Evolutionary conservation across 1,284 basidiomycete species (phyloP).

Genomic region (Sporisorium scitamineum): DNA sequence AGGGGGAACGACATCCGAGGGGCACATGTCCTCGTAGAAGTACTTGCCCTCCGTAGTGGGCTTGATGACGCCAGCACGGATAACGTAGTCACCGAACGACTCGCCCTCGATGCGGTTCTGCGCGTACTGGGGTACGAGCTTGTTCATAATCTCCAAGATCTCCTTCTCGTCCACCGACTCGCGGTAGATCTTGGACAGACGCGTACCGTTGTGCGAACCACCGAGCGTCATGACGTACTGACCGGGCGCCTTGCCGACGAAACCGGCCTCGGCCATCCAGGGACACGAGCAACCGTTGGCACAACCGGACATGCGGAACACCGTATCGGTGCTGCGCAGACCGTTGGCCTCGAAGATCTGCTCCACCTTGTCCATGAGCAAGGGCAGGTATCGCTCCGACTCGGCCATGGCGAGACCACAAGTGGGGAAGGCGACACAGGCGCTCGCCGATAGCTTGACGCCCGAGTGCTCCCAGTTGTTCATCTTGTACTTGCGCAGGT

Average conservation of each 20-base stretch:
- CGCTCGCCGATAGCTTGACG: constrained; percentile 75
- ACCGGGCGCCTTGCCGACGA: constrained; percentile 95
- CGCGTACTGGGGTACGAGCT: constrained; percentile 94
- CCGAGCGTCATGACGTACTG: constrained; percentile 95
- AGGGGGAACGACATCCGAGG: constrained; percentile 37
- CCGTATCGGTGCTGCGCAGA: constrained; percentile 89
- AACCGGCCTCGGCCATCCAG: constrained; percentile 94
- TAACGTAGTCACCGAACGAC: constrained; percentile 94
- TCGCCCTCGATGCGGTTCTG: constrained; percentile 89
- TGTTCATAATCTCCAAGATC: constrained; percentile 86
- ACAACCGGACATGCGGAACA: constrained; percentile 86
- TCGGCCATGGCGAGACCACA: constrained; percentile 94
- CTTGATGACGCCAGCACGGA: constrained; percentile 71
- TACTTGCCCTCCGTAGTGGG: constrained; percentile 59
- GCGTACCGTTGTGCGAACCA: constrained; percentile 91
- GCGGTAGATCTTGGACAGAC: constrained; percentile 93
- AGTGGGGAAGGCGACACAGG: constrained; percentile 98
- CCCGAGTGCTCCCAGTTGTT: constrained; percentile 87
- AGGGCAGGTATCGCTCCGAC: constrained; percentile 92
- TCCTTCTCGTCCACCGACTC: constrained; percentile 91
- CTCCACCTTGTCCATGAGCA: constrained; percentile 95
- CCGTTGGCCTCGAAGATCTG: constrained; percentile 93
- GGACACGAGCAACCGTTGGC: constrained; percentile 74
- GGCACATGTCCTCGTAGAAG: constrained; percentile 64
- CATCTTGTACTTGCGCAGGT: constrained; percentile 88